A percentile compares a stretch with the other conserved stretches of the same genome.
Conservation (phyloP, 768 basidiomycete genomes). For the Tulasnella sp. region DNA sequence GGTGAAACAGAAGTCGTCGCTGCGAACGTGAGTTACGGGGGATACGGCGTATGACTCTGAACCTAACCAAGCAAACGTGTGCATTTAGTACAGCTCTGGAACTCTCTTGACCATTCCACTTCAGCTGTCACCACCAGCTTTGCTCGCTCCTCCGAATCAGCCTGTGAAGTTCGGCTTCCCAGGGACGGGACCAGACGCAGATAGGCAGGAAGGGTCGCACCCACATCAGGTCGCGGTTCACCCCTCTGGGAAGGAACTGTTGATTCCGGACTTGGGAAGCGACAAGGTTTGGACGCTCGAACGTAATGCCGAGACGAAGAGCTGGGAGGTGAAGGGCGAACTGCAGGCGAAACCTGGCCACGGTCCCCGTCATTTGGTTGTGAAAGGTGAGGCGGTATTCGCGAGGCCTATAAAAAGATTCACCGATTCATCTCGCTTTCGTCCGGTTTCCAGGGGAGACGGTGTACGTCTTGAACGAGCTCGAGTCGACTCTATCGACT, state of each 20-base stretch:
- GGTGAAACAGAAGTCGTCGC: constrained; percentile 47
- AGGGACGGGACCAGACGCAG: constrained; percentile 49
- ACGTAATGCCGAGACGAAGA: constrained; percentile 29
- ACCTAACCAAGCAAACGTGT: neutral
- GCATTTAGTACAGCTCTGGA: constrained; percentile 55
- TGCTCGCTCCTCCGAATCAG: constrained; percentile 23
- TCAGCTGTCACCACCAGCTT: constrained; percentile 36
- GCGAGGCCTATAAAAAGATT: neutral
- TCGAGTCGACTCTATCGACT: constrained; percentile 44
- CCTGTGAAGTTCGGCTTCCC: constrained; percentile 27
- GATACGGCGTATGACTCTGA: neutral
- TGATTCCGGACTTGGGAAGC: constrained; percentile 65
- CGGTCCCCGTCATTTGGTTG: constrained; percentile 60
- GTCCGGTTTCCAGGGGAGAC: constrained; percentile 35
- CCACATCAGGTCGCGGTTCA: constrained; percentile 60
- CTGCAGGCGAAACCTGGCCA: constrained; percentile 42
- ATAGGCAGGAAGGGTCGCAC: constrained; percentile 61
- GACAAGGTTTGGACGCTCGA: constrained; percentile 53
- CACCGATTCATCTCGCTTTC: neutral
- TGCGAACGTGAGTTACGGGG: constrained; percentile 52
- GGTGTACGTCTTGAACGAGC: constrained; percentile 58
- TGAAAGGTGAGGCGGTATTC: constrained; percentile 39
- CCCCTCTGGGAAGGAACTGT: constrained; percentile 40
- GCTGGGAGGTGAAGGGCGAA: constrained; percentile 40
- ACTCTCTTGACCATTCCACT: constrained; percentile 46